Percentiles rank a stretch among this genome's conserved stretches.
Evolutionary conservation across 371 early-diverging fungal species (phyloP).

Genomic region (Rhizopus sp.): DNA sequence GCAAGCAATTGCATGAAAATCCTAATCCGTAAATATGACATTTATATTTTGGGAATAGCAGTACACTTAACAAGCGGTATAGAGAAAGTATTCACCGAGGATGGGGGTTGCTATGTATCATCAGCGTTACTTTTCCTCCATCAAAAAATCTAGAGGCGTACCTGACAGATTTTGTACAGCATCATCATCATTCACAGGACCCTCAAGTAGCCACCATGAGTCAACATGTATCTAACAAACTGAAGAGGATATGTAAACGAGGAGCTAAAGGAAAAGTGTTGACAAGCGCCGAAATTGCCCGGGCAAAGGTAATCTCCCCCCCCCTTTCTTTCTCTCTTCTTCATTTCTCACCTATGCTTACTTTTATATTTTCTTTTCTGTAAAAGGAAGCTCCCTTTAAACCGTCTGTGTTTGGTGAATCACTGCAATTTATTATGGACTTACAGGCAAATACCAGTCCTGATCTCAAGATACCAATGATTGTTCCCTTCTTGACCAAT

Average conservation of each 20-base stretch:
- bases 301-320: conserved; percentile 57
- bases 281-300: conserved; percentile 77
- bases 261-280: conserved; percentile 88
- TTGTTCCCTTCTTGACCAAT: conserved; percentile 82
- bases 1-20: conserved; percentile 87
- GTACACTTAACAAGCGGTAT: neutral
- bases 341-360: neutral
- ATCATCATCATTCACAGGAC: conserved; percentile 55
- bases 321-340: neutral
- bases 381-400: conserved; percentile 77
- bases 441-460: conserved; percentile 47
- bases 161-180: conserved; percentile 75
- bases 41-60: neutral
- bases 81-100: conserved; percentile 77
- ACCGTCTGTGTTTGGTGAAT: conserved; percentile 91
- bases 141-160: conserved; percentile 88
- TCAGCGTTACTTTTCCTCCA: conserved; percentile 87
- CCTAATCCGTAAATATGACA: conserved; percentile 61
- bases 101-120: conserved; percentile 84
- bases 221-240: conserved; percentile 61
- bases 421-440: conserved; percentile 83
- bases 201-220: conserved; percentile 56
- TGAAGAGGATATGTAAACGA: conserved; percentile 69
- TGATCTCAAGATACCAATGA: conserved; percentile 63
- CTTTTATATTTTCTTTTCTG: conserved; percentile 16